Base-by-base conservation (phyloP, 2,329 filamentous ascomycete genomes). In the Fusarium nematophilum region DNA sequence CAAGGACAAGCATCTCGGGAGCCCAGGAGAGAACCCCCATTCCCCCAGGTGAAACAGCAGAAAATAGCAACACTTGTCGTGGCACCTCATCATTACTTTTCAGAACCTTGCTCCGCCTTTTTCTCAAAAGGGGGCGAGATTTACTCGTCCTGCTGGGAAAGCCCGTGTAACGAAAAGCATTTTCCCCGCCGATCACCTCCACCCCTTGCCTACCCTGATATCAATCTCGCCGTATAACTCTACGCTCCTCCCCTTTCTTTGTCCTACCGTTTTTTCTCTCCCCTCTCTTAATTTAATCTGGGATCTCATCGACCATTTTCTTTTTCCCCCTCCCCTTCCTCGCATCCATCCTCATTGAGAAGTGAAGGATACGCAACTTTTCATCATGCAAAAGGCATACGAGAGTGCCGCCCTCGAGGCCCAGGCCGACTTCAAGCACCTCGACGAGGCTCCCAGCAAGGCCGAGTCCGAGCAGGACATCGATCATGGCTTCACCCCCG, bases 401-500 rank as follows among this genome's bases (percentile, higher is more conserved):
- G 65, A 57, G 31, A 49, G 23, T 17, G 55, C 60, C 6, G 55
- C 59, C 10, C 37, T 64, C 21, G 68, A 72, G 56, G 68, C 70
- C 47, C 66, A 64, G n/a, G 47, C 54, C 38, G 70, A 73, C 30
- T 49, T 57, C 61, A 66, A 65, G 29, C 68, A 67, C 31, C 51
- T 71, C 23, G 69, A 68, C 25, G 36, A 54, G 15, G 56, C 61
- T 3, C 60, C 62, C 8, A 64, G 62, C 56, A 64, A 64, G 45
- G 49, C 64, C 26, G 66, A 67, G 45, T 66, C 59, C 13, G 67
- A 71, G 21, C 53, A 58, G 26, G 68, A 69, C 30, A 55, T 55
- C 10, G 75, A 78, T 56, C 68, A 77, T 60, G 81, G 78, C 47
- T 87, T 89, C 73, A 81, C 84, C 1, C 80, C 80, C 0, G 74